A percentile compares a stretch with the other conserved stretches of the same genome.
phyloP scores from a whole-genome alignment of 2,329 filamentous ascomycete genomes.

The Trichoderma sp. region DNA sequence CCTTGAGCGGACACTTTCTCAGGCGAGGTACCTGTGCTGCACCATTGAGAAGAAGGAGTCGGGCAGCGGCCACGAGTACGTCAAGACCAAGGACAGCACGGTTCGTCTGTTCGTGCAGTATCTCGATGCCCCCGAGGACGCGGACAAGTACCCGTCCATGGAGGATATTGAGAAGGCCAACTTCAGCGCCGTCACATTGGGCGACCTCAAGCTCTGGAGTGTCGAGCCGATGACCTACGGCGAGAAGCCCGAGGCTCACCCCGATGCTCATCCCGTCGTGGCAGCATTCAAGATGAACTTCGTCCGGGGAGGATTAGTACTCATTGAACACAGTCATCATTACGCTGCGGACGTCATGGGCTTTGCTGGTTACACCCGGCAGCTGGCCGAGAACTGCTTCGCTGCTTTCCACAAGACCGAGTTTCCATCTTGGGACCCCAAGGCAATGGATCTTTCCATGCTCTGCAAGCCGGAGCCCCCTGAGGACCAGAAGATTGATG shows the following conservation, averaged over 20 bases:
- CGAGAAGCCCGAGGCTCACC: slow-evolving; percentile 3
- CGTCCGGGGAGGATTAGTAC: neutral
- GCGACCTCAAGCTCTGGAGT: slow-evolving; percentile 19
- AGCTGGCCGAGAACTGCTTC: slow-evolving; percentile 20
- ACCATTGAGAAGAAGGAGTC: slow-evolving; percentile 14
- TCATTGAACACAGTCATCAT: slow-evolving; percentile 12
- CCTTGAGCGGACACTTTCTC: slow-evolving; percentile 3
- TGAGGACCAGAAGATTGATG: slow-evolving; percentile 4
- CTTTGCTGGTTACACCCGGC: slow-evolving; percentile 6
- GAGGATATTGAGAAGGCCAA: slow-evolving; percentile 16
- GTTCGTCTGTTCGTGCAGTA: slow-evolving; percentile 3
- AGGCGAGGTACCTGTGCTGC: slow-evolving; percentile 10
- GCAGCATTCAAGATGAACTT: slow-evolving; percentile 22
- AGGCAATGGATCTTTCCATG: neutral
- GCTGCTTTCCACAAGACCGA: neutral
- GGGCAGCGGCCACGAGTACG: neutral
- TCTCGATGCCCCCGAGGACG: slow-evolving; percentile 10
- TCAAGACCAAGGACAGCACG: slow-evolving; percentile 21
- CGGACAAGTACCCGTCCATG: slow-evolving; percentile 17
- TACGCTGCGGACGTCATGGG: slow-evolving; percentile 14
- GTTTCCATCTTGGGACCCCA: slow-evolving; percentile 4
- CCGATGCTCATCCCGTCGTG: neutral
- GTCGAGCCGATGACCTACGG: slow-evolving; percentile 21
- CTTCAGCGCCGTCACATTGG: neutral
- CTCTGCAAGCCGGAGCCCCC: neutral